Evolutionary conservation across 2,329 filamentous ascomycete species (phyloP).

Genomic region (Colletotrichum shisoi): DNA sequence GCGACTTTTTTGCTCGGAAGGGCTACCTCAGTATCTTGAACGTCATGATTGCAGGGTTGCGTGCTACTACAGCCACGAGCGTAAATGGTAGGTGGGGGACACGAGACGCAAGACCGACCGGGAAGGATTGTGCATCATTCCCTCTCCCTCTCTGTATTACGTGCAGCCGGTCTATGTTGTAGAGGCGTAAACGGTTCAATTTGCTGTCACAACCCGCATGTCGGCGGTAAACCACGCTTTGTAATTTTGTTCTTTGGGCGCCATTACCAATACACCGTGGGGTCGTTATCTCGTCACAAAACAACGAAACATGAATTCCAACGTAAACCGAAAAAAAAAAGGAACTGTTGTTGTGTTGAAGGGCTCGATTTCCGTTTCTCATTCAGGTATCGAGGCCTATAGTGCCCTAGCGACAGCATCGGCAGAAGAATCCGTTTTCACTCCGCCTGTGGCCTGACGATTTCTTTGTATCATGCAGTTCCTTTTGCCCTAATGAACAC

Average conservation of each 20-base stretch:
- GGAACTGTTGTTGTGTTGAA: constrained; percentile 17
- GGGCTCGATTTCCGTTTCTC: constrained; percentile 41
- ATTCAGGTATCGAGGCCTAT: constrained; percentile 41
- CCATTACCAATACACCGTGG: constrained; percentile 25
- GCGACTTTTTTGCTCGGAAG: constrained; percentile 1
- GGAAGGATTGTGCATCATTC: background rate
- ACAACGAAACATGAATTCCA: constrained; percentile 23
- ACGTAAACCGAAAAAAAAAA: constrained; percentile 28
- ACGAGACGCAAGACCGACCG: background rate
- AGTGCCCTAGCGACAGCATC: constrained; percentile 55
- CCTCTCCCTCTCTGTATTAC: too few species aligned
- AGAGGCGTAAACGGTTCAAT: constrained; percentile 32
- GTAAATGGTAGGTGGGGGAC: background rate
- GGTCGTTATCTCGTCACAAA: constrained; percentile 29
- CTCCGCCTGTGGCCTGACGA: constrained; percentile 41
- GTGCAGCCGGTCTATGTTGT: background rate
- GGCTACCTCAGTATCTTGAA: constrained; percentile 27
- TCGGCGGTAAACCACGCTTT: constrained; percentile 16
- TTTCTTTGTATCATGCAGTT: constrained; percentile 58
- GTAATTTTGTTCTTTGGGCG: constrained; percentile 22
- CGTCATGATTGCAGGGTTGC: constrained; percentile 37
- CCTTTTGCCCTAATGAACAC: constrained; percentile 62
- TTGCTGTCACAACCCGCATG: constrained; percentile 35
- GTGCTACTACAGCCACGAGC: background rate
- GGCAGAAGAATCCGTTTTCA: constrained; percentile 50